Evolutionary conservation across 441 rosid genomes (phyloP).

Genomic region (Syzygium malaccense): DNA sequence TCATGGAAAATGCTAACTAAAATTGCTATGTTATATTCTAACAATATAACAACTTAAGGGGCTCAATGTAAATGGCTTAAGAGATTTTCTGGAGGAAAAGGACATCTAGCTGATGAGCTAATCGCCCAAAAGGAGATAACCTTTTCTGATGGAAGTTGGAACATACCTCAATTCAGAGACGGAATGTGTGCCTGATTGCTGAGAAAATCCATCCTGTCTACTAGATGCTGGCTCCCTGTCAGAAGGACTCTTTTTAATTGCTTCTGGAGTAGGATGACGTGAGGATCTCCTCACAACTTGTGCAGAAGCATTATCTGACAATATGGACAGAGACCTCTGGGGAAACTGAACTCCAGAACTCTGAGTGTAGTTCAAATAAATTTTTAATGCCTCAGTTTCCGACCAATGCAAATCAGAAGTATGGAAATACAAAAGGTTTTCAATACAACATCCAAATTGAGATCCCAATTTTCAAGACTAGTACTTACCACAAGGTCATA

Average conservation of each 20-base stretch:
- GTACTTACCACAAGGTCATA: conserved; percentile 90
- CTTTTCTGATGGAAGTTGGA: background rate
- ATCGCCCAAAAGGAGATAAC: background rate
- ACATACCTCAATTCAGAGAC: conserved; percentile 55
- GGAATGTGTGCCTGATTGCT: conserved; percentile 32
- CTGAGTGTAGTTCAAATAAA: conserved; percentile 26
- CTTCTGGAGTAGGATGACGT: conserved; percentile 5
- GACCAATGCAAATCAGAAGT: background rate
- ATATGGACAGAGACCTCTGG: conserved; percentile 39
- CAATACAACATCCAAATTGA: background rate
- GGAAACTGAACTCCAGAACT: conserved; percentile 86
- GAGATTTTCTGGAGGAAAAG: background rate
- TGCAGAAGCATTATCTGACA: conserved; percentile 35
- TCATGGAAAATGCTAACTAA: background rate
- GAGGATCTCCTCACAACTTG: background rate
- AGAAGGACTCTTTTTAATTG: conserved; percentile 34
- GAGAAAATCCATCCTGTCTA: conserved; percentile 39
- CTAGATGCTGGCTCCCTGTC: conserved; percentile 59
- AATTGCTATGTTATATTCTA: background rate
- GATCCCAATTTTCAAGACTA: background rate
- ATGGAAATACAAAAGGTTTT: background rate
- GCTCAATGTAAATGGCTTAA: background rate
- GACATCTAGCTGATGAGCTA: background rate
- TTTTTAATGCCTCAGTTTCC: background rate
- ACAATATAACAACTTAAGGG: background rate